Conservation (phyloP, 2,329 filamentous ascomycete species). For the Ophiobolus disseminans region DNA sequence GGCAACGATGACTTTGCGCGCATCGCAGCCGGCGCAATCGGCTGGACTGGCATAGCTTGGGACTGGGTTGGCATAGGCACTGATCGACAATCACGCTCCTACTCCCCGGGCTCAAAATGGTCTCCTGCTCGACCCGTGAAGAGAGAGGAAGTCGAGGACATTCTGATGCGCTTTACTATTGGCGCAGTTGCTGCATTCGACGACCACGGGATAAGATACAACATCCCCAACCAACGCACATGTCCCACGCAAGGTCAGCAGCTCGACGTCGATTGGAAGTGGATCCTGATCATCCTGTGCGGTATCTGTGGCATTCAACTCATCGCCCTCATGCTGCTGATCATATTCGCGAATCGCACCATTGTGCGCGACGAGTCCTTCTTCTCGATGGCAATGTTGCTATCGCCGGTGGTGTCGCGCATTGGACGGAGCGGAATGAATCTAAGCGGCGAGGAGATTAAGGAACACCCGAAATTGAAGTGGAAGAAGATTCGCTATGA, state of each 20-base stretch:
- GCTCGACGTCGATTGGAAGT: slow-evolving; percentile 40
- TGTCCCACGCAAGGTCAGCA: slow-evolving; percentile 31
- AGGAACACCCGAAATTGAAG: slow-evolving; percentile 28
- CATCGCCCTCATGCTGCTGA: slow-evolving; percentile 23
- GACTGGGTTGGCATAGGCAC: slow-evolving; percentile 12
- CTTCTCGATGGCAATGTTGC: slow-evolving; percentile 41
- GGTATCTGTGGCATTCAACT: slow-evolving; percentile 38
- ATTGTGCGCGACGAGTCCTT: slow-evolving; percentile 44
- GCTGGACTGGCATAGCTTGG: slow-evolving; percentile 38
- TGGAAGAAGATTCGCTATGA: slow-evolving; percentile 42
- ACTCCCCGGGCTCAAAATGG: slow-evolving; percentile 34
- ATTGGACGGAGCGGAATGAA: slow-evolving; percentile 33
- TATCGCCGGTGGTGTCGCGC: slow-evolving; percentile 35
- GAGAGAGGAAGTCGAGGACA: slow-evolving; percentile 21
- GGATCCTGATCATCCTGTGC: slow-evolving; percentile 27
- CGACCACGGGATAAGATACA: slow-evolving; percentile 39
- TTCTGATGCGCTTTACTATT: slow-evolving; percentile 39
- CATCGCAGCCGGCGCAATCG: slow-evolving; percentile 40
- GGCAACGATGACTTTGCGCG: slow-evolving; percentile 36
- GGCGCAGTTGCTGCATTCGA: slow-evolving; percentile 44
- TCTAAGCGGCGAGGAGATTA: slow-evolving; percentile 40
- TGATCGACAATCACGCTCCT: slow-evolving; percentile 24
- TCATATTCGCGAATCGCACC: slow-evolving; percentile 35
- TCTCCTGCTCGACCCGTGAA: slow-evolving; percentile 23
- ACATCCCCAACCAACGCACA: slow-evolving; percentile 13